Evolutionary conservation across 2,329 filamentous ascomycete genomes (phyloP).

Genomic region (Coniochaeta hoffmannii): DNA sequence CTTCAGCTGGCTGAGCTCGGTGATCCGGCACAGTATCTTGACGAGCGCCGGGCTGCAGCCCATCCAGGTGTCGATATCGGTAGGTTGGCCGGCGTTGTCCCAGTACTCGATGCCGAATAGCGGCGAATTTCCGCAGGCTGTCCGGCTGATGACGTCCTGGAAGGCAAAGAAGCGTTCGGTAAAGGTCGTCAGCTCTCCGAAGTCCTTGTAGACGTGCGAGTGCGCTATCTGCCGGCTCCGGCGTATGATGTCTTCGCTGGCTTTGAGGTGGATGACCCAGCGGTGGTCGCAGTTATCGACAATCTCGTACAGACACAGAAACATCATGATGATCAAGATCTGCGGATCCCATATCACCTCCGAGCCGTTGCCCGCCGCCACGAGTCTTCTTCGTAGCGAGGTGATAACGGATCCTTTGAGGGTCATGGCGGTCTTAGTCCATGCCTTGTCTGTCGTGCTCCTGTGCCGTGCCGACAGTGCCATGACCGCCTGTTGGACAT

Average conservation of each 20-base stretch:
- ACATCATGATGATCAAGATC: conserved; percentile 33
- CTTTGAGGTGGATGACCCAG: conserved; percentile 40
- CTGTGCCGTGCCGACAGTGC: conserved; percentile 10
- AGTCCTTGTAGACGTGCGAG: background rate
- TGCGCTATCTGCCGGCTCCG: conserved; percentile 19
- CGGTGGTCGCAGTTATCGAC: conserved; percentile 21
- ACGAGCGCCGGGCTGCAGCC: conserved; percentile 39
- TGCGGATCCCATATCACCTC: conserved; percentile 17
- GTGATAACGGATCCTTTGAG: conserved; percentile 27
- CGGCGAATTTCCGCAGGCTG: conserved; percentile 37
- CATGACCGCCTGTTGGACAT: conserved; percentile 7
- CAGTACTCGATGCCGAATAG: conserved; percentile 40
- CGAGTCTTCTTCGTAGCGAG: conserved; percentile 25
- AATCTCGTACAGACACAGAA: conserved; percentile 37
- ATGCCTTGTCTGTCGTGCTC: conserved; percentile 5
- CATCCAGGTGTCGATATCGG: conserved; percentile 33
- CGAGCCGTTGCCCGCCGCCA: conserved; percentile 13
- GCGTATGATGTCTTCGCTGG: conserved; percentile 37
- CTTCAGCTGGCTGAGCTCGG: conserved; percentile 33
- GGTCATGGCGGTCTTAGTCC: conserved; percentile 8
- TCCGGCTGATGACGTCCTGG: conserved; percentile 42
- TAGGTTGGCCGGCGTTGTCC: conserved; percentile 21
- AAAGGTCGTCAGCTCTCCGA: conserved; percentile 20
- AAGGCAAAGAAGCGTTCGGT: conserved; percentile 42
- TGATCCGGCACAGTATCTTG: conserved; percentile 36